These are phyloP conservation scores for Microsporum ferrugineum DNA, from an alignment of 2,329 filamentous ascomycete species.

Conservation along the genomic window DNA sequence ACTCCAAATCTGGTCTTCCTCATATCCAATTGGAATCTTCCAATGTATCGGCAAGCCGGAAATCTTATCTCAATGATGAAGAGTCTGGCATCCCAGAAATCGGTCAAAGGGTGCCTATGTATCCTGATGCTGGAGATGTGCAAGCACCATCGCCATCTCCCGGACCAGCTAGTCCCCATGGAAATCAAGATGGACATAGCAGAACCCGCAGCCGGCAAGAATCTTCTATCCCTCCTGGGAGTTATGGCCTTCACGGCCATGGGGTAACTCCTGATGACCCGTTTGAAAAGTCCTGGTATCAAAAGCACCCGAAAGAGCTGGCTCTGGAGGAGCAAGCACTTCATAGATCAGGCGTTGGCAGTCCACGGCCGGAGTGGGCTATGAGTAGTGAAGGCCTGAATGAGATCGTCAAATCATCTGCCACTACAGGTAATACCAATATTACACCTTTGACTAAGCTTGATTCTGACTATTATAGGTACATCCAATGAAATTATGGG, in stretches of 20 bases:
- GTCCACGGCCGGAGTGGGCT: slow-evolving; percentile 60
- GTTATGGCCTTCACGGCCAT: slow-evolving; percentile 87
- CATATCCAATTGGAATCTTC: slow-evolving; percentile 40
- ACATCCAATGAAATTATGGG: slow-evolving; percentile 51
- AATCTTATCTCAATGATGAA: slow-evolving; percentile 51
- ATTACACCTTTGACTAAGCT: background rate
- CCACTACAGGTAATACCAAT: slow-evolving; percentile 28
- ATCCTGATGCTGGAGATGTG: slow-evolving; percentile 82
- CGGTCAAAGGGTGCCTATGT: slow-evolving; percentile 86
- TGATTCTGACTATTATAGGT: slow-evolving; percentile 39
- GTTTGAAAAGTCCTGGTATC: slow-evolving; percentile 83
- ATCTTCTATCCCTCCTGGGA: slow-evolving; percentile 66
- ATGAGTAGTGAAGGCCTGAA: slow-evolving; percentile 85
- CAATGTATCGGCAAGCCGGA: slow-evolving; percentile 40
- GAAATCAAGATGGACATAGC: slow-evolving; percentile 46
- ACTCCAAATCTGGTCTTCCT: slow-evolving; percentile 51
- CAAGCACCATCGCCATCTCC: slow-evolving; percentile 82
- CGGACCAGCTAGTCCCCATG: slow-evolving; percentile 23
- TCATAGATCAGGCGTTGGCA: slow-evolving; percentile 48
- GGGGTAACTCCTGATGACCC: slow-evolving; percentile 64
- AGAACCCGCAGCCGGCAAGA: slow-evolving; percentile 63
- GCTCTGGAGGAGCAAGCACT: slow-evolving; percentile 61
- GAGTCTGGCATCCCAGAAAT: slow-evolving; percentile 88
- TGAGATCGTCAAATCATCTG: slow-evolving; percentile 69
- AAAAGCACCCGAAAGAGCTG: slow-evolving; percentile 74